Evolutionary conservation across 768 basidiomycete species (phyloP), one percentile per base, ranked within the genome.

Genomic region (Tremella mesenterica): DNA sequence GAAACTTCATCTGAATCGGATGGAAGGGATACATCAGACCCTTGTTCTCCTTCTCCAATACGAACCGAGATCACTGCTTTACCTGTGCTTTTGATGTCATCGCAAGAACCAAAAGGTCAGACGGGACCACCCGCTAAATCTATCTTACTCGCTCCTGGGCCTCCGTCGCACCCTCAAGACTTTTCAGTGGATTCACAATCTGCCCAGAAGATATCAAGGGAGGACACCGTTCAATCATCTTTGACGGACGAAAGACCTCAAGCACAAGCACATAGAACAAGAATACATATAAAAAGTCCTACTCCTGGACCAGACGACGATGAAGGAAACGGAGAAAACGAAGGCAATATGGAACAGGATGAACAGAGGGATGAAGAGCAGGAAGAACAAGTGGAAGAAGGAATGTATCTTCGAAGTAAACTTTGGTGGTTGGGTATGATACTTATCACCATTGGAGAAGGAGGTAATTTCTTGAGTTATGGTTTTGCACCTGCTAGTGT

Each of bases 361-460:
- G 48, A 29, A 4, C 6, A 31, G 16, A 16, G 33, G 2, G 16
- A 23, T 26, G 41, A 39, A 23, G 38, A 45, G 13, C 9, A 34
- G 23, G 31, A 48, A n/a, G 47, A 57, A 21, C 58, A 57, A 16
- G 67, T 69, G 18, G 60, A 62, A 28, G 67, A 69, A 48, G 67
- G 67, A 13, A 81, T 82, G 56, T 93, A 92, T 73, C 77, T 93
- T 33, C 84, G 80, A 62, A 88, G 88, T 4, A 89, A 85, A 69
- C 64, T 91, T 58, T 92, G 91, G 92, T 93, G 93, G 88, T 63
- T 79, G 10, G 93, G 93, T 0, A 85, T 96, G 63, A 56, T 81
- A 13, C 77, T 95, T 45, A 91, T 96, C 83, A 88, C 90, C 59
- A 55, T 93, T 20, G 93, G 93, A 13, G 93, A 99, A 75, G 76